These are phyloP conservation scores for Chaetomiaceae sp. DNA, from an alignment of 2,329 filamentous ascomycete species.

Conservation along the genomic window DNA sequence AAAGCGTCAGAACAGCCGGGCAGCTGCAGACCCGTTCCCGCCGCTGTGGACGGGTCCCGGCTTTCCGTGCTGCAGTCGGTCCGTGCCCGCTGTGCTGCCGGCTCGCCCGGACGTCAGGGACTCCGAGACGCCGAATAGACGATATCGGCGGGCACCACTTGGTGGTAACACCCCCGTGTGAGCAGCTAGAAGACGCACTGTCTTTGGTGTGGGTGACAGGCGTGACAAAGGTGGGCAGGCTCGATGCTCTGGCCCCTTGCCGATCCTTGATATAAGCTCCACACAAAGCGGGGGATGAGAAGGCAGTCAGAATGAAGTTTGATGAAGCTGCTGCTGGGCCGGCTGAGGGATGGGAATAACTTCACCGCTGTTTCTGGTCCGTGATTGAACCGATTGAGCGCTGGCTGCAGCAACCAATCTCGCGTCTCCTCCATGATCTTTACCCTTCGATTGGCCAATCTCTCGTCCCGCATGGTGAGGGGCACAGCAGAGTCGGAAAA, in stretches of 20 bases:
- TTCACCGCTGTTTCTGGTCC: conserved; percentile 14
- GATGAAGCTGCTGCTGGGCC: not conserved
- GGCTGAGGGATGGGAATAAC: not conserved
- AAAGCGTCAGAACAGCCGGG: not conserved
- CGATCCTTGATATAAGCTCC: not conserved
- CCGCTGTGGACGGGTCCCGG: not conserved
- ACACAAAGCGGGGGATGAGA: not conserved
- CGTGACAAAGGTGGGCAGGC: not conserved
- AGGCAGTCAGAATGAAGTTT: not conserved
- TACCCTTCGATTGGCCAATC: conserved; percentile 6
- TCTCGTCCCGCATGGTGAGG: not conserved
- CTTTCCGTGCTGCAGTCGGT: not conserved
- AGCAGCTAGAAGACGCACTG: not conserved
- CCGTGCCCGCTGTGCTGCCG: not conserved
- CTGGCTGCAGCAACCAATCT: conserved; percentile 7
- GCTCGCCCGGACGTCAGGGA: not conserved
- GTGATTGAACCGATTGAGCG: not conserved
- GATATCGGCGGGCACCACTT: not conserved
- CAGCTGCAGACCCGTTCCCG: not conserved
- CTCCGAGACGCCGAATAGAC: not conserved
- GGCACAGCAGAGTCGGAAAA: not conserved
- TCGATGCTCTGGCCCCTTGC: not conserved
- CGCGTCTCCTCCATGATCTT: not conserved
- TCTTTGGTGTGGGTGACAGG: not conserved
- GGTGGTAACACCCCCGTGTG: not conserved